Base-by-base conservation (phyloP, 768 basidiomycete species). In the Inosperma sp. region DNA sequence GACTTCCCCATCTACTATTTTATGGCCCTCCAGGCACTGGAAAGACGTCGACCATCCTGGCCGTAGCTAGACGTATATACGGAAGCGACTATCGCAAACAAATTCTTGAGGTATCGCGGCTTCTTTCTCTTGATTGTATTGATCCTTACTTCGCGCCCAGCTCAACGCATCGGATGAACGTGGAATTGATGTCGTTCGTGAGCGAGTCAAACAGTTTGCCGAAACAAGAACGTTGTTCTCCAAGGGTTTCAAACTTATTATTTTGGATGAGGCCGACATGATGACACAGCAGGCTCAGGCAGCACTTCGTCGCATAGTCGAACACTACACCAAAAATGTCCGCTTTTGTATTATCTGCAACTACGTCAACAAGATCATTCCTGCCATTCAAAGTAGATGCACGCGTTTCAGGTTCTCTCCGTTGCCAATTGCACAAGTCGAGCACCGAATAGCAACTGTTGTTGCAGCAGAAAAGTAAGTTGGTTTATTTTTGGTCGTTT, bases 331-430 rank as follows among this genome's bases (percentile, higher is more conserved):
- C 16, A 92, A 87, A 70, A 98, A 98, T 62, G 96, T 97, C 58
- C 85, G 96, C 31, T 99, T 99, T 69, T 99, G 96, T 71, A 99
- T 99, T 62, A 95, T 99, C 52, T 98, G 96, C 78, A 99, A 99
- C 70, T 99, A 99, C 60, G 96, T 98, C 67, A 98, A 98, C 80
- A 98, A 97, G 69, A 98, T 99, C 62, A 84, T 87, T 1, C 96
- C 96, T 2, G 96, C 96, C 27, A 96, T 99, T 43, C 96, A 99
- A 70, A 96, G 93, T 69, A 88, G 96, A 43, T 98, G 96, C 70
- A 99, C 96, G 5, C 80, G 95, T 35, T 99, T 98, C 72, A 80
- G 96, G 40, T 98, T 99, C 72, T 94, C 91, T 7, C 96, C 96
- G 2, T 68, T 98, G 16, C 92, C 93, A 2, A 82, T 86, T 13